Evolutionary conservation across 306 rosid species (phyloP).

Genomic region (Cucurbita moschata): DNA sequence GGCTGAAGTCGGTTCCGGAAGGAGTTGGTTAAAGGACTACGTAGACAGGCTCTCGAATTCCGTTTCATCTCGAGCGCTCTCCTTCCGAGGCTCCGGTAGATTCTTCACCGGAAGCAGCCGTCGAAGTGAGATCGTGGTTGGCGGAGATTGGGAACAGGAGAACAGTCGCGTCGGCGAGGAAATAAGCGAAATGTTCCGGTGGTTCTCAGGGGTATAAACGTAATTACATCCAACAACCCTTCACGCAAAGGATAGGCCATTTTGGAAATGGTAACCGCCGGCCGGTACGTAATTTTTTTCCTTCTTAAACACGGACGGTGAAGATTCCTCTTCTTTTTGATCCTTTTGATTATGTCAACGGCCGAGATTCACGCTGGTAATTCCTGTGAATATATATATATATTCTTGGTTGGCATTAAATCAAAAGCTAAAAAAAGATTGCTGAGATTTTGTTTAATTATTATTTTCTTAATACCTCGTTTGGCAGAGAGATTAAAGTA

Average conservation of each 20-base stretch:
- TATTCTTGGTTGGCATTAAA: neutral
- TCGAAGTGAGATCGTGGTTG: slow-evolving; percentile 36
- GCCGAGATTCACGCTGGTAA: slow-evolving; percentile 10
- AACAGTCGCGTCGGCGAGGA: slow-evolving; percentile 56
- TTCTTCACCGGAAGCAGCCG: slow-evolving; percentile 55
- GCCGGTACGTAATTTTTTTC: neutral
- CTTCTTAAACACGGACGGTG: slow-evolving; percentile 8
- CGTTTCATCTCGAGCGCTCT: slow-evolving; percentile 46
- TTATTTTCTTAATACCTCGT: neutral
- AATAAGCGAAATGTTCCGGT: slow-evolving; percentile 67
- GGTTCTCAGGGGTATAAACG: slow-evolving; percentile 82
- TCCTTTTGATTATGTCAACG: slow-evolving; percentile 8
- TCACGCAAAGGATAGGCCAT: neutral
- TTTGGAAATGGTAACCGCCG: neutral
- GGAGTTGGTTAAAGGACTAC: slow-evolving; percentile 73
- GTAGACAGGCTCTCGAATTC: slow-evolving; percentile 61
- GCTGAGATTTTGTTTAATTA: neutral
- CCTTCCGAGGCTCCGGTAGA: slow-evolving; percentile 74
- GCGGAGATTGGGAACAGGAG: slow-evolving; percentile 50
- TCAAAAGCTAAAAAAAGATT: slow-evolving; percentile 4
- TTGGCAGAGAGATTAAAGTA: slow-evolving; percentile 1
- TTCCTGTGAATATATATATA: neutral
- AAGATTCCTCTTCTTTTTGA: slow-evolving; percentile 5
- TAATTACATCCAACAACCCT: slow-evolving; percentile 14
- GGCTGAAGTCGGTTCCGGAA: slow-evolving; percentile 39